A percentile compares a stretch with the other conserved stretches of the same genome.
Evolutionary conservation across 768 basidiomycete species (phyloP).

Genomic region (Auriculariales sp.): DNA sequence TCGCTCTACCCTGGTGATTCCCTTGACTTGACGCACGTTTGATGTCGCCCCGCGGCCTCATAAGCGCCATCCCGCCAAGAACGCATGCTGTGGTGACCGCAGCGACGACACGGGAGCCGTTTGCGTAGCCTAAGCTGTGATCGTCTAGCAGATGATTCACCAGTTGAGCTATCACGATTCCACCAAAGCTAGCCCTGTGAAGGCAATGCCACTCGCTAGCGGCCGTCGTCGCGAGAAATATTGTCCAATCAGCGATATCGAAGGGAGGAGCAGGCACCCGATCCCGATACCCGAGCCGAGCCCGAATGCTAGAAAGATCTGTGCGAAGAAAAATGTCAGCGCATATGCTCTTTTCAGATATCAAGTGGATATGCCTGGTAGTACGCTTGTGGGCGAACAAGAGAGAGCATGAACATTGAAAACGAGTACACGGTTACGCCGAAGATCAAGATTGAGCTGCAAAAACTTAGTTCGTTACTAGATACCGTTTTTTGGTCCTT

Average conservation of each 20-base stretch:
- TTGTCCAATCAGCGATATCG: slow-evolving; percentile 34
- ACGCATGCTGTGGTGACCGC: slow-evolving; percentile 25
- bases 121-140: slow-evolving; percentile 26
- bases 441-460: slow-evolving; percentile 29
- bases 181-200: slow-evolving; percentile 47
- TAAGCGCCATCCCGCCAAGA: slow-evolving; percentile 23
- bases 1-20: slow-evolving; percentile 13
- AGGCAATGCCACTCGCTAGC: slow-evolving; percentile 39
- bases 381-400: slow-evolving; percentile 25
- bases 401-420: slow-evolving; percentile 31
- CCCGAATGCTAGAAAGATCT: slow-evolving; percentile 41
- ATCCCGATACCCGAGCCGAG: slow-evolving; percentile 32
- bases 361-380: slow-evolving; percentile 22
- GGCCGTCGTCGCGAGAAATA: slow-evolving; percentile 34
- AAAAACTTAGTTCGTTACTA: slow-evolving; percentile 20
- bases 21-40: too few species aligned
- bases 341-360: background rate
- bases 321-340: slow-evolving; percentile 4
- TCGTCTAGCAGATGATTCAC: slow-evolving; percentile 31
- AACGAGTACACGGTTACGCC: slow-evolving; percentile 30
- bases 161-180: slow-evolving; percentile 46
- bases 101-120: slow-evolving; percentile 32
- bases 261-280: slow-evolving; percentile 34
- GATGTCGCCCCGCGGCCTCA: slow-evolving; percentile 20
- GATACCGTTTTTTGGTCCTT: background rate